Conservation (phyloP, 139 green algal genomes). For the Tetratostichococcus sp. region DNA sequence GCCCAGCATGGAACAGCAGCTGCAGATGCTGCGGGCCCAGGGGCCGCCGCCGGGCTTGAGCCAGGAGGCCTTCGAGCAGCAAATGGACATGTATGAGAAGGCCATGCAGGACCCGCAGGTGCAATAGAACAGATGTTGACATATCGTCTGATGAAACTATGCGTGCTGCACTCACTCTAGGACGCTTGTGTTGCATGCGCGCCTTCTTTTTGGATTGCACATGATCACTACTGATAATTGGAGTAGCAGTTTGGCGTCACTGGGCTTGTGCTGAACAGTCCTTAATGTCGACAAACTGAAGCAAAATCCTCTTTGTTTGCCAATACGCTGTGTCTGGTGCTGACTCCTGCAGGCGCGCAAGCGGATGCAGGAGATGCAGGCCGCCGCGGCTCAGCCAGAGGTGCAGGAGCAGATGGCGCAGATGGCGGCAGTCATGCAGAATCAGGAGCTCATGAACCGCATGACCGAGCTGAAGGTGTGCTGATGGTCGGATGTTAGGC, state of each 20-base stretch:
- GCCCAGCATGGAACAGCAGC: not conserved
- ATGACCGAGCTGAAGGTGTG: conserved; percentile 22
- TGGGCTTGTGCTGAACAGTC: not conserved
- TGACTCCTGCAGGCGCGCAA: conserved; percentile 22
- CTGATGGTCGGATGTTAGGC: no score
- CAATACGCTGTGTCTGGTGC: not conserved
- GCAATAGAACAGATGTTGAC: not conserved
- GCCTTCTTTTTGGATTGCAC: no score
- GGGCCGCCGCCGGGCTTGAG: not conserved
- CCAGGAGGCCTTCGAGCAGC: not conserved
- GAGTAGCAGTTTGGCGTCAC: not conserved
- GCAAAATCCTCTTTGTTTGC: not conserved
- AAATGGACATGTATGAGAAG: conserved; percentile 17
- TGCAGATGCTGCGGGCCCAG: not conserved
- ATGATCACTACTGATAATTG: no score
- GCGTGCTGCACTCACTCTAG: not conserved
- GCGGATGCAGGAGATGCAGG: conserved; percentile 60
- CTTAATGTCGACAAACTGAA: not conserved
- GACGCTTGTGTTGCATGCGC: not conserved
- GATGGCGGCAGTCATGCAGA: conserved; percentile 37
- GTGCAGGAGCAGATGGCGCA: conserved; percentile 59
- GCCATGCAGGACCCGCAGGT: conserved; percentile 34
- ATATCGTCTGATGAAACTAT: not conserved
- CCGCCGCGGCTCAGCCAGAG: conserved; percentile 53
- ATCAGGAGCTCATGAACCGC: conserved; percentile 21